Evolutionary conservation across 148 eudicot genomes (phyloP), one percentile per base, ranked within the genome.

Genomic region (Tetragonia tetragonoides): DNA sequence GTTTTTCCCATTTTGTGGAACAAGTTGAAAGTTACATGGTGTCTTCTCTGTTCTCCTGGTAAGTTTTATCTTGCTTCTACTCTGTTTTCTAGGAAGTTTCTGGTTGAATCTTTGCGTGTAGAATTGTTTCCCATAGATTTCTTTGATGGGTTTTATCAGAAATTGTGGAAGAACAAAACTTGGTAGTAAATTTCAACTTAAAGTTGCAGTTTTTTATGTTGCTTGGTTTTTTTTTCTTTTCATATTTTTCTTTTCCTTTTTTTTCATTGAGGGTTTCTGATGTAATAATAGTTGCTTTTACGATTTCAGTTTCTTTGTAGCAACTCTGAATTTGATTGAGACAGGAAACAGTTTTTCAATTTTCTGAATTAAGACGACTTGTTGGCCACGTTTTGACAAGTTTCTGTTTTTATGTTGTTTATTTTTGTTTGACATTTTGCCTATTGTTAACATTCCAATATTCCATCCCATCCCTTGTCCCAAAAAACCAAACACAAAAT

Each of bases 111-210:
- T 21, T 60, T 60, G 62, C n/a, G 64, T 21, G 28, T 21, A 59
- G 62, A 17, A 17, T 59, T 59, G 21, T 59, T 59, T 3, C 17
- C 4, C 18, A 21, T 18, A 1, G 5, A 3, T 59, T 59, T 59
- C 62, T 20, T 60, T n/a, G 24, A 60, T 60, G 64, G 64, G 64
- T 60, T 60, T 60, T 60, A n/a, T 60, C 64, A 20, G 64, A 60
- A 18, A 2, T 56, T 56, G 20, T 56, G 20, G 12, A 56, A 3
- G 60, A 56, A 16, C n/a, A 56, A 49, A 10, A 49, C 2, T 46
- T 46, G 6, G 49, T 6, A 46, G 49, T 46, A 5, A 46, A 46
- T 46, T 46, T 6, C 49, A 5, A 46, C 49, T 5, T 5, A 44
- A 44, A 44, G 47, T 44, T 44, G 47, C 47, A 44, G 9, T 44